Evolutionary conservation across 2,329 filamentous ascomycete genomes (phyloP), one percentile per base, ranked within the genome.

Genomic region (Akanthomyces muscarius): DNA sequence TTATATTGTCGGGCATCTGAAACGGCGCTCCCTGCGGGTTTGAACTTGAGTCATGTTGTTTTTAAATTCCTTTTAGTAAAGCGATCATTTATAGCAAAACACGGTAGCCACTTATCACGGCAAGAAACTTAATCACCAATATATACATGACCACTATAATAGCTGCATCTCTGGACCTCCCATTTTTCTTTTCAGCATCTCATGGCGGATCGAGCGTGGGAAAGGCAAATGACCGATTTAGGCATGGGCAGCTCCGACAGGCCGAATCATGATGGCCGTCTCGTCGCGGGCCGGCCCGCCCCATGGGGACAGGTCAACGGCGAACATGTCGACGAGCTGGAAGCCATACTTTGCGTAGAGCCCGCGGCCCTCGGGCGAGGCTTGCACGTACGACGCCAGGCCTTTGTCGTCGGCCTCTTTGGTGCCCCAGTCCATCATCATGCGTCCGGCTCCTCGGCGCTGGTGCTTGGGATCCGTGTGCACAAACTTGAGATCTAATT

Each of bases 301-400:
- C 38, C 47, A 53, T 21, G 36, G 8, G 7, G 36, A 52, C 13
- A 61, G 36, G 10, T 45, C 23, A 3, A 45, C 23, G n/a, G 36
- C 23, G 13, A 53, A 25, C 14, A 16, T 45, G 25, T 52, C 58
- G 13, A 61, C 23, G 38, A 44, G n/a, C 38, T 30, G 16, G 38
- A 61, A 53, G 36, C 58, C 48, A 38, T 53, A 45, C 48, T 61
- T 53, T 25, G 33, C 57, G 21, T 45, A 61, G 5, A 61, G 30
- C 1, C 58, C 30, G 10, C 25, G 36, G 10, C 25, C 48, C 25
- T 61, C 23, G 5, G 25, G 58, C 13, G 33, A 53, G 10, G 48
- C 38, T 7, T 53, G 58, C 47, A 52, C 25, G 23, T 53, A 53
- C 14, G 47, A 16, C 10, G 4, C 7, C 21, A 45, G 21, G 14